Evolutionary conservation across 805 yeast species (phyloP).

Genomic region (Yamadazyma laniorum): DNA sequence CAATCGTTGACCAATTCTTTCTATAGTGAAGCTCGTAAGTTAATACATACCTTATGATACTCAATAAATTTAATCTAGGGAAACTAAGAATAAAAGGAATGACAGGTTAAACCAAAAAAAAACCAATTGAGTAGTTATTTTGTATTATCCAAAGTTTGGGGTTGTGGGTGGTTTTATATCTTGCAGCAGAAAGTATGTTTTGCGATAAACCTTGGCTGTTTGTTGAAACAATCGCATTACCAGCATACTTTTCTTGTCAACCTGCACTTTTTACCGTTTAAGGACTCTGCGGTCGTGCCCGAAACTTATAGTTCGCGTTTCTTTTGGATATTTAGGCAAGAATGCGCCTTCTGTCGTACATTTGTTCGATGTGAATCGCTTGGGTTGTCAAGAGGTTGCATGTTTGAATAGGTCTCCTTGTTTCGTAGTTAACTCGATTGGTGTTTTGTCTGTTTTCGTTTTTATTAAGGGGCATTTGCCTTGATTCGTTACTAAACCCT

Average conservation of each 20-base stretch:
- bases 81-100: conserved; percentile 15
- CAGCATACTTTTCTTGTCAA: conserved; percentile 10
- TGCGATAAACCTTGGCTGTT: conserved; percentile 6
- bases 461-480: too few species aligned
- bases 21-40: neutral
- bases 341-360: too few species aligned
- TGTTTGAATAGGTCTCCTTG: too few species aligned
- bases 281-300: neutral
- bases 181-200: neutral
- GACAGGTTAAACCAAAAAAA: conserved; percentile 20
- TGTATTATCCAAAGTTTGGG: conserved; percentile 1
- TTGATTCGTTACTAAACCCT: too few species aligned
- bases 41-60: conserved; percentile 10
- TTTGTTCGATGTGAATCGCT: too few species aligned
- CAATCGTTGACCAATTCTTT: neutral
- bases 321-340: too few species aligned
- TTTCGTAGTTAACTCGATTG: too few species aligned
- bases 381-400: too few species aligned
- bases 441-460: too few species aligned
- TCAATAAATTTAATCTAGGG: conserved; percentile 2
- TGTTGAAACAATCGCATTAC: conserved; percentile 3
- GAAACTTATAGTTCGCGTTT: too few species aligned
- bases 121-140: conserved; percentile 3
- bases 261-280: conserved; percentile 6
- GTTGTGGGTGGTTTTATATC: conserved; percentile 2